Evolutionary conservation across 1,139 yeast genomes (phyloP).

Genomic region (Debaryomyces sp.): DNA sequence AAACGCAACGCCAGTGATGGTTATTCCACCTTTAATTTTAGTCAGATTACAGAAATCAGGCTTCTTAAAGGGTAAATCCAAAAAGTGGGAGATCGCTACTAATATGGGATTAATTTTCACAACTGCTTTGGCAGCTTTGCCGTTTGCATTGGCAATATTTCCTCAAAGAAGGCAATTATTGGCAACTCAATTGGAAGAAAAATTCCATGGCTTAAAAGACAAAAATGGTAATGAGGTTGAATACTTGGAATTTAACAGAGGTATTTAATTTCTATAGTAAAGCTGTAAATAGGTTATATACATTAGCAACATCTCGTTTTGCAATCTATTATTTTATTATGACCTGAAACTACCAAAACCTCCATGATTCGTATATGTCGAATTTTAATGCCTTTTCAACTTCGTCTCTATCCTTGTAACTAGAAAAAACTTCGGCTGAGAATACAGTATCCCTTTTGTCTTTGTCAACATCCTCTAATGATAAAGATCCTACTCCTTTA

Average conservation of each 20-base stretch:
- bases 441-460: slow-evolving; percentile 21
- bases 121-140: slow-evolving; percentile 85
- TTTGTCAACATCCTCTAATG: slow-evolving; percentile 22
- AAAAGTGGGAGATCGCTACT: slow-evolving; percentile 63
- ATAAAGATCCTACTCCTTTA: slow-evolving; percentile 71
- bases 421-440: slow-evolving; percentile 39
- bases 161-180: slow-evolving; percentile 78
- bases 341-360: slow-evolving; percentile 52
- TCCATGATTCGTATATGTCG: slow-evolving; percentile 50
- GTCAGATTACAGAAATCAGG: slow-evolving; percentile 71
- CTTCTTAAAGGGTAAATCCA: slow-evolving; percentile 65
- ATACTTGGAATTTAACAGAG: slow-evolving; percentile 85
- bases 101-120: slow-evolving; percentile 83
- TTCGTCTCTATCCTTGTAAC: slow-evolving; percentile 41
- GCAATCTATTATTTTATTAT: slow-evolving; percentile 5
- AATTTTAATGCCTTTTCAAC: slow-evolving; percentile 53
- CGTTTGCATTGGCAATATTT: slow-evolving; percentile 93
- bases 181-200: slow-evolving; percentile 61
- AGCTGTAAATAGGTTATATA: slow-evolving; percentile 4
- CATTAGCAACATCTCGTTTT: neutral
- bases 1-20: slow-evolving; percentile 98
- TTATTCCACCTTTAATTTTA: slow-evolving; percentile 82
- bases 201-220: slow-evolving; percentile 63
- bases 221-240: slow-evolving; percentile 61
- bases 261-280: slow-evolving; percentile 52